Conservation (phyloP, 305 asterid species). For the Caryopteris hybrid region DNA sequence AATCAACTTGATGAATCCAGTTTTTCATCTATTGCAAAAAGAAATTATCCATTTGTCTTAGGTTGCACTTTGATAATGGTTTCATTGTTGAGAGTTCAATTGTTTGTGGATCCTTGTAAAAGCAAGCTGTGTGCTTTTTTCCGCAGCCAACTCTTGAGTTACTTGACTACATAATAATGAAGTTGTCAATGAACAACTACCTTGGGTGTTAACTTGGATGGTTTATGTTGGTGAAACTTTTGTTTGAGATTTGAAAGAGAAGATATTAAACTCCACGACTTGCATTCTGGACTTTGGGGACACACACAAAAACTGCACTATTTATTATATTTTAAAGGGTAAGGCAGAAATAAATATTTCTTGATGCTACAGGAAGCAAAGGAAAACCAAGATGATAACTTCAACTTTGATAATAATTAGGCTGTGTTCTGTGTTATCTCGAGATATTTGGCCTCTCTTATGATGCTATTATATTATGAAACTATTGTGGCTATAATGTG, state of each 20-base stretch:
- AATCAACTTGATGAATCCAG: not conserved
- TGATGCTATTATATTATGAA: slow-evolving; percentile 7
- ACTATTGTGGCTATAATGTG: not conserved
- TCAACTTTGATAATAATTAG: not conserved
- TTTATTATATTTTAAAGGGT: not conserved
- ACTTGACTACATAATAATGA: not conserved
- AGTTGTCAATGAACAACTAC: not conserved
- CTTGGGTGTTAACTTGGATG: slow-evolving; percentile 2
- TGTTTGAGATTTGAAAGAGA: not conserved
- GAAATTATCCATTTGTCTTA: not conserved
- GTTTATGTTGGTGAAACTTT: not conserved
- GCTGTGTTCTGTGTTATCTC: not conserved
- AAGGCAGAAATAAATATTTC: not conserved
- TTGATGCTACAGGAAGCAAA: not conserved
- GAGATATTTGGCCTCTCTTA: not conserved
- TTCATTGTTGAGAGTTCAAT: not conserved
- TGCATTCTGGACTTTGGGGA: not conserved
- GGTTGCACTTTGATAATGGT: not conserved
- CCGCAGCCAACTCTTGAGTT: not conserved
- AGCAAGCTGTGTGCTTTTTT: not conserved
- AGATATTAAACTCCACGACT: not conserved
- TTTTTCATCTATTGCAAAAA: not conserved
- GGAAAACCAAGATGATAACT: not conserved
- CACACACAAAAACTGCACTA: not conserved
- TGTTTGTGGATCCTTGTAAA: not conserved